Evolutionary conservation across 2,329 filamentous ascomycete species (phyloP), one percentile per base, ranked within the genome.

Genomic region (Ascochyta lentis): DNA sequence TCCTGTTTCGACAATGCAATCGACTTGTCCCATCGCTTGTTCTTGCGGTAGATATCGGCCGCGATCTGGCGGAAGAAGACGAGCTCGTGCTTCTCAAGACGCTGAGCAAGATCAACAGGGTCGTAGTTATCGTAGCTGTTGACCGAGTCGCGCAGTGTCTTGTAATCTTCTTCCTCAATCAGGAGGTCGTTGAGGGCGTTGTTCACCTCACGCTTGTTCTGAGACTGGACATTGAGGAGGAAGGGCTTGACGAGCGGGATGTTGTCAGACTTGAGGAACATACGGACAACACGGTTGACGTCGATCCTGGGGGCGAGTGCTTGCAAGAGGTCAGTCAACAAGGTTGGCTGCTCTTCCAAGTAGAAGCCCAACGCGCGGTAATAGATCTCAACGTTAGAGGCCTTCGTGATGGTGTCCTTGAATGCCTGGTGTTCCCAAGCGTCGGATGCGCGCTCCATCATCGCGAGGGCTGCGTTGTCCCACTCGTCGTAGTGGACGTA

Each of bases 71-170:
- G 89, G 89, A 99, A 99, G 84, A 99, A 99, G 63, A 99, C 93
- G 44, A 99, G 82, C 54, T 99, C 95, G 73, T 99, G 96, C 81
- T 95, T 95, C 85, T 99, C 96, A 10, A 99, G 84, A 52, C 95
- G 90, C 74, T 90, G 86, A 2, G 95, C 96, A 58, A 99, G 86
- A 24, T 96, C 93, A 42, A 96, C 91, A 3, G 94, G 89, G 75
- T 99, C 96, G 74, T 98, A 99, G 80, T 99, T 99, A 83, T 99
- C 95, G 77, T 97, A 96, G 80, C 96, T 96, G 80, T 97, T 92
- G 10, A 97, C 94, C 2, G 95, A 99, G 78, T 99, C 95, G 49
- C 92, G 90, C 26, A 99, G 84, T 15, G 94, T 97, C 88, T 99
- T 98, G 85, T 99, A 94, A 76, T 99, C 96, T 75, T 99, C 96